Evolutionary conservation across 2,329 filamentous ascomycete species (phyloP), one percentile per base, ranked within the genome.

Genomic region (Pseudogymnoascus pannorum): DNA sequence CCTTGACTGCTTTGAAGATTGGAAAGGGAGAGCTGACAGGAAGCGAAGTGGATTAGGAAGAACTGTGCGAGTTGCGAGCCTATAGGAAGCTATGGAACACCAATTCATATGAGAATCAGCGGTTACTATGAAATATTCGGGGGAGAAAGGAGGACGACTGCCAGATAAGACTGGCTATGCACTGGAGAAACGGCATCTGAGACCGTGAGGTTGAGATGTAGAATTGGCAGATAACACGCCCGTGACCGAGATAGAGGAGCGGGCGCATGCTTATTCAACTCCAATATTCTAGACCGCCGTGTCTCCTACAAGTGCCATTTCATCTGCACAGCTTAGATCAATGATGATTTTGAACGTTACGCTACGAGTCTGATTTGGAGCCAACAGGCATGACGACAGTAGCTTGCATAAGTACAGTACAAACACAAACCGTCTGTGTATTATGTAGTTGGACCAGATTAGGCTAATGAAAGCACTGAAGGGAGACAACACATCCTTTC

Each of bases 351-450:
- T 54, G 48, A 54, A 54, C 11, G 48, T 33, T 54, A 54, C 16
- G 48, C 48, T 33, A 54, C 48, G n/a, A 54, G 26, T 54, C 26
- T 54, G 48, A 31, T 54, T 54, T 54, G 48, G 48, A 54, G 48
- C 48, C 26, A 54, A 54, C 11, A 31, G 48, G n/a, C 48, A 33
- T 54, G 48, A 54, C 26, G 26, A 54, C 48, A 54, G 48, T 12
- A 54, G 26, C 26, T 20, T 16, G 26, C 26, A 54, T 54, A 54
- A 54, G 26, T 31, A 20, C 26, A 54, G 48, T 31, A 54, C 48
- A 54, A 31, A 54, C 48, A 54, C 48, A 54, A 31, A 54, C 48
- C 26, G 16, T 14, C 9, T 20, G 26, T 54, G 48, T 26, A 54
- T 33, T 54, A 31, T 54, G 26, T 54, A 54, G 48, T 54, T 26